Evolutionary conservation across 257 asterid genomes (phyloP), one percentile per base, ranked within the genome.

Genomic region (Coffea eugenioides): DNA sequence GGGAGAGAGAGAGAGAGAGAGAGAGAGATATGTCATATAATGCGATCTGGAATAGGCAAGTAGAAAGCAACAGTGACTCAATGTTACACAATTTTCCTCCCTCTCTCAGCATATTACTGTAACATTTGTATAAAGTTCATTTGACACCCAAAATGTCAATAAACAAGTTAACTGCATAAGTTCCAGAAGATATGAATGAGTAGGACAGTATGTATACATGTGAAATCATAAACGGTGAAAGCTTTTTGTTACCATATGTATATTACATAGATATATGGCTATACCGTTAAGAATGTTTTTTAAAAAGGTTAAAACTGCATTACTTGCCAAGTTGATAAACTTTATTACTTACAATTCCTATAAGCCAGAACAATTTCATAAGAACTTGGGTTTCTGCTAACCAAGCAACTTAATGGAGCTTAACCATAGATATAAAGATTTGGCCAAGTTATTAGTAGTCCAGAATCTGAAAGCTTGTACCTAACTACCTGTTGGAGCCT

Each of bases 1-100:
- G n/a, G 2, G 79, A 23, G 23, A 14, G 71, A 12, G 70, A 4
- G 62, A 45, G 67, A 65, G 21, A 54, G 52, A 69, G 70, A 4
- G 62, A 45, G 67, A 65, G 21, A 49, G 13, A 54, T 43, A 69
- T 12, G 15, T 21, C 25, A 31, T 20, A 25, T 13, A 36, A 75
- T 0, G 71, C 3, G 13, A 45, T 65, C 8, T 39, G 83, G 52
- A 49, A 41, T 2, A 46, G 39, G 65, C 2, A 27, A 48, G 4
- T 61, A 45, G 71, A 74, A 76, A 73, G 59, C 39, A 84, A 73
- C 70, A 61, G 36, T 48, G 41, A 46, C 62, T 25, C 59, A 49
- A 57, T 16, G 14, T 23, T 11, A 23, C 9, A 31, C n/a, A 61
- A 18, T 20, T 56, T 18, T 18, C 64, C 51, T 41, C 20, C 10